phyloP scores from a whole-genome alignment of 2,329 filamentous ascomycete species.

The Phialemoniopsis sp. region DNA sequence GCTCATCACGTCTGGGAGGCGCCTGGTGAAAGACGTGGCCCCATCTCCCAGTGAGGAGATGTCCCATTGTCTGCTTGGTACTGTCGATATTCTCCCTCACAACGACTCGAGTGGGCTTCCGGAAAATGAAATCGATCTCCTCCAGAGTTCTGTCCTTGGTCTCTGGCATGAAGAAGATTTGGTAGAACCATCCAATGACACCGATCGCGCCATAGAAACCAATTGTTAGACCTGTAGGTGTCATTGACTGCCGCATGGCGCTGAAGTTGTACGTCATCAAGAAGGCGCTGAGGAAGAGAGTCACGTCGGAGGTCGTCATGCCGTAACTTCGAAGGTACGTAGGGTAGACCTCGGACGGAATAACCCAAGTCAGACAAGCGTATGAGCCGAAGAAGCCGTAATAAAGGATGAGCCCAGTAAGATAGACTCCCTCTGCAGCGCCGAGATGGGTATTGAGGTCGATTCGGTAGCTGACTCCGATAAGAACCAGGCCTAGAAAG shows the following conservation, averaged over 20 bases:
- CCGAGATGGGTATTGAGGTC: slow-evolving; percentile 36
- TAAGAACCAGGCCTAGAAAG: slow-evolving; percentile 64
- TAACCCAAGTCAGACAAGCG: slow-evolving; percentile 60
- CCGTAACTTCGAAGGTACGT: slow-evolving; percentile 70
- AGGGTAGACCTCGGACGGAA: slow-evolving; percentile 67
- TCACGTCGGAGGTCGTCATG: slow-evolving; percentile 66
- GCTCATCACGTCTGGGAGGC: too few relatives aligned
- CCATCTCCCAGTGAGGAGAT: too few relatives aligned
- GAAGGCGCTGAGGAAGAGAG: slow-evolving; percentile 68
- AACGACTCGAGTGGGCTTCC: slow-evolving; percentile 57
- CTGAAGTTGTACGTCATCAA: slow-evolving; percentile 74
- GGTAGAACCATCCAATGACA: slow-evolving; percentile 66
- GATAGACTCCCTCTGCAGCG: slow-evolving; percentile 55
- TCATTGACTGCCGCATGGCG: slow-evolving; percentile 64
- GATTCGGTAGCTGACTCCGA: slow-evolving; percentile 61
- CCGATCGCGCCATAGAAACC: slow-evolving; percentile 75
- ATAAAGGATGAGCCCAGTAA: slow-evolving; percentile 64
- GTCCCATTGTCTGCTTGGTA: slow-evolving; percentile 7
- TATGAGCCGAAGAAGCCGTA: slow-evolving; percentile 66
- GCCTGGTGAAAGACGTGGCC: too few relatives aligned
- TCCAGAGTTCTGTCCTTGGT: slow-evolving; percentile 66
- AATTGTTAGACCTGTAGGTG: slow-evolving; percentile 58
- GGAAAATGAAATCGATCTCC: slow-evolving; percentile 67
- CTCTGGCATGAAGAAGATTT: slow-evolving; percentile 72
- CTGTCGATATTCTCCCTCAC: slow-evolving; percentile 53